phyloP scores from a whole-genome alignment of 306 rosid species.

The Sicyos baderoa region DNA sequence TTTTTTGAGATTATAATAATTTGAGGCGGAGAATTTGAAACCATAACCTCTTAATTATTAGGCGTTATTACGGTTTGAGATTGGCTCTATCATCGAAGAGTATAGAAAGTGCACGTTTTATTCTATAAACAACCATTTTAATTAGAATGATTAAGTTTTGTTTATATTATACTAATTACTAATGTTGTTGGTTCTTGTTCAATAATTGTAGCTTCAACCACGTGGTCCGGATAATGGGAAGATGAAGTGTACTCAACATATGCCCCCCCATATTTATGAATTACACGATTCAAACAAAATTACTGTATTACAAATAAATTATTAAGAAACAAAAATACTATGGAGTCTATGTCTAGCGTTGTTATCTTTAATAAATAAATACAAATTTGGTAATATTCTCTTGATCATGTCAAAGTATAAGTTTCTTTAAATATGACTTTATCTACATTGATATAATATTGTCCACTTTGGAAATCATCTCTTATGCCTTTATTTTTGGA shows the following conservation, averaged over 20 bases:
- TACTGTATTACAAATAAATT: not conserved
- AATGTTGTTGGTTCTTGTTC: not conserved
- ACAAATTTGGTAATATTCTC: not conserved
- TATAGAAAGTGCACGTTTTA: not conserved
- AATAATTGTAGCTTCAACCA: constrained; percentile 3
- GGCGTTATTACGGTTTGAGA: too few relatives aligned
- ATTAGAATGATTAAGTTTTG: not conserved
- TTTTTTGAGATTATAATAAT: too few relatives aligned
- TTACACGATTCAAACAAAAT: not conserved
- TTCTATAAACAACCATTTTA: not conserved
- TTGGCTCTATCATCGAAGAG: not conserved
- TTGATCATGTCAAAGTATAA: too few relatives aligned
- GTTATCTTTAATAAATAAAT: not conserved
- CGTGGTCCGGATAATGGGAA: not conserved
- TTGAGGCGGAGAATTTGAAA: too few relatives aligned
- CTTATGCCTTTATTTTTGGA: too few relatives aligned
- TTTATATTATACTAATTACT: not conserved
- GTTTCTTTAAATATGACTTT: too few relatives aligned
- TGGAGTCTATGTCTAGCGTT: not conserved
- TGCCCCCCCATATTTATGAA: too few relatives aligned
- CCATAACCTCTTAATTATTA: too few relatives aligned
- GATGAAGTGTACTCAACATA: not conserved
- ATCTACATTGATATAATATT: too few relatives aligned
- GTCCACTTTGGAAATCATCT: too few relatives aligned
- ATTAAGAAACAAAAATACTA: not conserved